Percentiles rank a stretch among this genome's conserved stretches.
These are phyloP conservation scores for Aspergillus tanneri DNA, from an alignment of 2,329 filamentous ascomycete genomes.

Conservation along the genomic window DNA sequence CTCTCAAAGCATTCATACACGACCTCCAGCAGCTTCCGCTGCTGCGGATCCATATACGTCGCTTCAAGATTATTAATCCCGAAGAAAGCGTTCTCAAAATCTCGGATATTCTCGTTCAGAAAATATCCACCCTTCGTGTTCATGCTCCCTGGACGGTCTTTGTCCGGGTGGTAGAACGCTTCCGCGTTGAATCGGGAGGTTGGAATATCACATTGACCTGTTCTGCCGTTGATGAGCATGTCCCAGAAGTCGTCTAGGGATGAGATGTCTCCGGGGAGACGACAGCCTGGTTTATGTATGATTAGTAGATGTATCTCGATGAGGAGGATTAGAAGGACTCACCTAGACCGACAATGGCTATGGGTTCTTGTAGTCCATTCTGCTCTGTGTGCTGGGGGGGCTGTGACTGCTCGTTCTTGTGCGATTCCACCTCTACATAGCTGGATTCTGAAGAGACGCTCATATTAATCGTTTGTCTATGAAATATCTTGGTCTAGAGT, in stretches of 20 bases:
- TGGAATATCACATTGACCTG: background rate
- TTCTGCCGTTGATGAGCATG: background rate
- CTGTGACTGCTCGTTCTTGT: background rate
- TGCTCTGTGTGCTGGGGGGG: background rate
- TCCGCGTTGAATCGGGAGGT: background rate
- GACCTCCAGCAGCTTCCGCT: slow-evolving; percentile 28
- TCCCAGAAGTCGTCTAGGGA: background rate
- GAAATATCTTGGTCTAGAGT: background rate
- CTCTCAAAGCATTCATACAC: slow-evolving; percentile 25
- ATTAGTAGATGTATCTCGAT: background rate
- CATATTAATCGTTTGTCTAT: too few relatives aligned
- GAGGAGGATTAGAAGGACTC: background rate
- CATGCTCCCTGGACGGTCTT: background rate
- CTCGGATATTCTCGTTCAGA: slow-evolving; percentile 7
- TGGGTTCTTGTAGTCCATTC: background rate
- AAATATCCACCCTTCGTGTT: background rate
- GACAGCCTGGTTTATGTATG: background rate
- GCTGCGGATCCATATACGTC: slow-evolving; percentile 26
- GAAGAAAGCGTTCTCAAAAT: slow-evolving; percentile 28
- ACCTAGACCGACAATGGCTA: background rate
- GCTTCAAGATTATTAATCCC: slow-evolving; percentile 19
- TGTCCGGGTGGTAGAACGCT: background rate
- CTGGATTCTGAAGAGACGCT: background rate
- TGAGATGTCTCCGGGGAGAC: background rate
- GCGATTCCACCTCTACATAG: background rate